A percentile compares a stretch with the other conserved stretches of the same genome.
These are phyloP conservation scores for Candida montana DNA, from an alignment of 805 yeast genomes.

Conservation along the genomic window DNA sequence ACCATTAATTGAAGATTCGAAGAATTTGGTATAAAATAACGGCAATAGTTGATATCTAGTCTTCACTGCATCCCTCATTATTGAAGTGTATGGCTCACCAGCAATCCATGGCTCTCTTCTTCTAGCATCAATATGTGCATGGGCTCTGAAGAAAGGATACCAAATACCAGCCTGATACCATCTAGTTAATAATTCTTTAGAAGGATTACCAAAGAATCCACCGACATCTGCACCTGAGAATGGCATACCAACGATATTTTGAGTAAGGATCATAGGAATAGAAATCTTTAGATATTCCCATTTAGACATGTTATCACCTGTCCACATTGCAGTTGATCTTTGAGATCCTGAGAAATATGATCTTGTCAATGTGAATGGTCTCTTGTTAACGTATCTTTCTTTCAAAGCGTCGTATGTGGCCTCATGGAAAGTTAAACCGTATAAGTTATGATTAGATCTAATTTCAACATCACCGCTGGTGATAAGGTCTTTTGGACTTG, in stretches of 20 bases:
- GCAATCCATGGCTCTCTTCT: constrained; percentile 91
- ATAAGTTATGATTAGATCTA: constrained; percentile 83
- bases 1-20: constrained; percentile 55
- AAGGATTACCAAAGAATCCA: constrained; percentile 91
- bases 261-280: constrained; percentile 81
- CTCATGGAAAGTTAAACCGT: constrained; percentile 76
- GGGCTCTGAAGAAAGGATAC: constrained; percentile 96
- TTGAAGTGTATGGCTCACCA: constrained; percentile 64
- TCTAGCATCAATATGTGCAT: constrained; percentile 90
- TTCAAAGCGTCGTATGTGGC: constrained; percentile 67
- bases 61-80: constrained; percentile 64
- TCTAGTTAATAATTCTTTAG: constrained; percentile 70
- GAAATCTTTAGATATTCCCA: constrained; percentile 85
- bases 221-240: constrained; percentile 97
- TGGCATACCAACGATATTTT: constrained; percentile 81
- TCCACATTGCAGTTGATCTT: constrained; percentile 91
- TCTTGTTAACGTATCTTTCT: constrained; percentile 42
- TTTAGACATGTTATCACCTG: constrained; percentile 91
- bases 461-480: constrained; percentile 85
- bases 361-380: constrained; percentile 88
- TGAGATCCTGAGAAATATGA: constrained; percentile 91
- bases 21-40: constrained; percentile 72
- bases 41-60: constrained; percentile 78
- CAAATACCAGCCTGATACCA: constrained; percentile 97
- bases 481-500: constrained; percentile 75